Percentiles rank a stretch among this genome's conserved stretches.
These are phyloP conservation scores for Fusarium neocosmosporiellum DNA, from an alignment of 2,329 filamentous ascomycete species.

Conservation along the genomic window DNA sequence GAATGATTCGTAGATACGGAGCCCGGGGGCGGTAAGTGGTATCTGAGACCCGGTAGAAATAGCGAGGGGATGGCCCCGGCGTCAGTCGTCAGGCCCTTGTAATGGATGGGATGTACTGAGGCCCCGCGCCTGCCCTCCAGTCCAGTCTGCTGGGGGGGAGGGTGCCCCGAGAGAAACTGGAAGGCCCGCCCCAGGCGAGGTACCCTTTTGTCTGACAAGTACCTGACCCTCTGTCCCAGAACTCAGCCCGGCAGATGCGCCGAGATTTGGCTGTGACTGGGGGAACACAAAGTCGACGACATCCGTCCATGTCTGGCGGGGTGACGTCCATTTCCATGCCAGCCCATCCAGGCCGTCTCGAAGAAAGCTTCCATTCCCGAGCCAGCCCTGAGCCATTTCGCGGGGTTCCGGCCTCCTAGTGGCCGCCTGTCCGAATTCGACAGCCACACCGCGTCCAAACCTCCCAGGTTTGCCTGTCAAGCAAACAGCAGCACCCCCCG, in stretches of 20 bases:
- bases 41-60: conserved; percentile 30
- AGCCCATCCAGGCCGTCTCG: neutral
- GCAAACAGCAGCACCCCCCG: conserved; percentile 7
- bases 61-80: conserved; percentile 28
- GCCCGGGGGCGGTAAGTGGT: conserved; percentile 26
- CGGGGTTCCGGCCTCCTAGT: conserved; percentile 33
- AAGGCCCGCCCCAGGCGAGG: neutral
- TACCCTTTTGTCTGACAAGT: conserved; percentile 33
- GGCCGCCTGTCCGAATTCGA: conserved; percentile 15
- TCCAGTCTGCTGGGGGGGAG: neutral
- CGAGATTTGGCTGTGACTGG: conserved; percentile 15
- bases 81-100: conserved; percentile 22
- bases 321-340: conserved; percentile 13
- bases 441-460: conserved; percentile 30
- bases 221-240: conserved; percentile 16
- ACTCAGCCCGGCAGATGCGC: conserved; percentile 21
- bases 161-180: conserved; percentile 11
- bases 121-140: conserved; percentile 3
- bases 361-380: conserved; percentile 22
- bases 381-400: conserved; percentile 26
- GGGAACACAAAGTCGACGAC: conserved; percentile 1
- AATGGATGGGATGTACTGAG: neutral
- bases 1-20: conserved; percentile 47
- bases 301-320: conserved; percentile 14
- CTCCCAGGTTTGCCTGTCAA: conserved; percentile 19